These are phyloP conservation scores for Globisporangium ultimum DNA, from an alignment of 352 stramenopile genomes.

Conservation along the genomic window DNA sequence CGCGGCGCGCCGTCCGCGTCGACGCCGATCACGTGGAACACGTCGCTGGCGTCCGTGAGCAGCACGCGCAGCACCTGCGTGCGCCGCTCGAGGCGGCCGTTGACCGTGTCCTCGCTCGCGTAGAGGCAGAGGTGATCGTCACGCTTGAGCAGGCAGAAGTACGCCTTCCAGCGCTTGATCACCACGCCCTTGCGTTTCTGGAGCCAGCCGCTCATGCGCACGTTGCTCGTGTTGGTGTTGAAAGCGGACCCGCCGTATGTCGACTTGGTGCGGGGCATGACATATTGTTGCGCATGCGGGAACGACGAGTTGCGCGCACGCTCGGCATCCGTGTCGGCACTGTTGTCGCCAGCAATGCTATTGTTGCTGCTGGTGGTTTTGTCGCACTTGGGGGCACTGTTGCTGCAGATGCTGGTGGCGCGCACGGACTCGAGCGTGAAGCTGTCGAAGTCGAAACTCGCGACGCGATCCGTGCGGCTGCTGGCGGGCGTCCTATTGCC, in stretches of 20 bases:
- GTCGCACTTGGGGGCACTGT: too few relatives aligned
- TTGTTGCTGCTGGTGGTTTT: constrained; percentile 7
- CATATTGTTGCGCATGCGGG: too few relatives aligned
- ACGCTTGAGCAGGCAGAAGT: constrained; percentile 52
- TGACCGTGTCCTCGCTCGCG: constrained; percentile 50
- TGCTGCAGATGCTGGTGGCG: constrained; percentile 1
- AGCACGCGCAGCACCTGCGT: constrained; percentile 47
- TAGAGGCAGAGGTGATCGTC: constrained; percentile 57
- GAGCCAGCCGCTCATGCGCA: constrained; percentile 44
- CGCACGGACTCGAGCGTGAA: constrained; percentile 49
- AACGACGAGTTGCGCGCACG: too few relatives aligned
- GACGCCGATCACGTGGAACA: constrained; percentile 54
- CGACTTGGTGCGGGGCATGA: not conserved
- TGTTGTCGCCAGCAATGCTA: not conserved
- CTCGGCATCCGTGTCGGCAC: too few relatives aligned
- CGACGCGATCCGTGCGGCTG: too few relatives aligned
- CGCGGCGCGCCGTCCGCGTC: constrained; percentile 31
- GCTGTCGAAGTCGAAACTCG: constrained; percentile 35
- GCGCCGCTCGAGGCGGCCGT: constrained; percentile 39
- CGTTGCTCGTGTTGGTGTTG: constrained; percentile 14
- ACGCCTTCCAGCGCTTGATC: constrained; percentile 56
- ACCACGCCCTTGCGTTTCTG: constrained; percentile 46
- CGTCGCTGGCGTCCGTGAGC: constrained; percentile 42
- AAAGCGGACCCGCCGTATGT: not conserved
- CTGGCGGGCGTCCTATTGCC: constrained; percentile 5